Evolutionary conservation across 805 yeast species (phyloP).

Genomic region (Scheffersomyces stipitis): DNA sequence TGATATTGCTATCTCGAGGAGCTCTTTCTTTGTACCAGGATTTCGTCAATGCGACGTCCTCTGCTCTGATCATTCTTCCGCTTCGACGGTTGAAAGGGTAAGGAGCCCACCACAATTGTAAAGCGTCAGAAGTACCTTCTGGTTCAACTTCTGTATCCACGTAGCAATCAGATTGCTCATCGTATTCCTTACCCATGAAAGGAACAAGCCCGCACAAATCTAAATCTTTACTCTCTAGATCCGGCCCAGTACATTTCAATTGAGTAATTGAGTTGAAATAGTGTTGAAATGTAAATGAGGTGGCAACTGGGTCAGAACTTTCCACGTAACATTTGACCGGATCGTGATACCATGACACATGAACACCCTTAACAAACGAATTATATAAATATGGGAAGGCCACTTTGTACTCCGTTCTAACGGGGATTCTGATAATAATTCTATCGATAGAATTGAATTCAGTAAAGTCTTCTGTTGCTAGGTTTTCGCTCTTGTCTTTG

Average conservation of each 20-base stretch:
- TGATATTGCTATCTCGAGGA: constrained; percentile 60
- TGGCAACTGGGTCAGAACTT: constrained; percentile 48
- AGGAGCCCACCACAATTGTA: constrained; percentile 77
- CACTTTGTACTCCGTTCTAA: constrained; percentile 79
- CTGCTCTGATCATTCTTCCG: constrained; percentile 75
- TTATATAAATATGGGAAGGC: constrained; percentile 88
- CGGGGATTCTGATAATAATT: constrained; percentile 73
- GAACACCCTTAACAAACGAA: constrained; percentile 67
- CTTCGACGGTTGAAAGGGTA: constrained; percentile 78
- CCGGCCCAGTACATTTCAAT: no score
- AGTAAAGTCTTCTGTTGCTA: constrained; percentile 72
- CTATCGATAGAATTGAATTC: constrained; percentile 90
- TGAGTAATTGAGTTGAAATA: constrained; percentile 56
- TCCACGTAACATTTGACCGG: constrained; percentile 55
- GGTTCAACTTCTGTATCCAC: constrained; percentile 25
- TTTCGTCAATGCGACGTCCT: constrained; percentile 85
- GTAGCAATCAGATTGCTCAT: constrained; percentile 4
- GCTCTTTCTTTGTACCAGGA: constrained; percentile 78
- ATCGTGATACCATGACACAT: constrained; percentile 60
- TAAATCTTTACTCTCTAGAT: constrained; percentile 25
- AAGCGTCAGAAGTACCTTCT: constrained; percentile 49
- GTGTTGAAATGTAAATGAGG: constrained; percentile 58
- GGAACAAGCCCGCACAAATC: constrained; percentile 47
- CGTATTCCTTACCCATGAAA: constrained; percentile 33
- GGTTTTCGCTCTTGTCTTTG: constrained; percentile 56